A percentile compares a stretch with the other conserved stretches of the same genome.
phyloP scores from a whole-genome alignment of 371 early-diverging fungal genomes.

The Rhizopus stolonifer region DNA sequence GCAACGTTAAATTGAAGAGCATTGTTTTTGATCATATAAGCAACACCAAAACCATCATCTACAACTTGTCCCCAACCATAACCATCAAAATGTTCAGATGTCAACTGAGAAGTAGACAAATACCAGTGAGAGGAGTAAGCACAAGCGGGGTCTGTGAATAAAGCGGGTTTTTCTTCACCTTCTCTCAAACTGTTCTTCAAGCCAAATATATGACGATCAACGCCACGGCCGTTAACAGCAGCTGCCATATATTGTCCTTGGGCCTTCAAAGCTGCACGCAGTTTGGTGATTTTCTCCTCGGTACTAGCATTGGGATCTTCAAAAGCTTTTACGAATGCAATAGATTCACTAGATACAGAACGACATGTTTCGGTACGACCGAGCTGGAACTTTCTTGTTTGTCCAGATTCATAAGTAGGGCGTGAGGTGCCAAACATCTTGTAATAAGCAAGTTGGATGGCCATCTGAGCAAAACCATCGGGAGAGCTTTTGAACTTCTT shows the following conservation, averaged over 20 bases:
- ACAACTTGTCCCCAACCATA: conserved; percentile 98
- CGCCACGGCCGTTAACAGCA: conserved; percentile 81
- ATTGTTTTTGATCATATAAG: conserved; percentile 91
- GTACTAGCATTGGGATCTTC: conserved; percentile 56
- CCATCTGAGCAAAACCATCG: conserved; percentile 94
- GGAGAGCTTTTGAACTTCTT: conserved; percentile 87
- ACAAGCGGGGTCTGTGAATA: conserved; percentile 86
- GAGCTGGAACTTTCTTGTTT: conserved; percentile 85
- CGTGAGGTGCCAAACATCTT: conserved; percentile 76
- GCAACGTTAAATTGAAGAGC: conserved; percentile 87
- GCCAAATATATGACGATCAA: conserved; percentile 91
- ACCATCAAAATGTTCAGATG: conserved; percentile 84
- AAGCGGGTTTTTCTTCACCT: conserved; percentile 74
- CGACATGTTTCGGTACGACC: conserved; percentile 97
- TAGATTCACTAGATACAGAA: conserved; percentile 74
- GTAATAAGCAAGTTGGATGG: conserved; percentile 93
- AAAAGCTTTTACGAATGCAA: conserved; percentile 88
- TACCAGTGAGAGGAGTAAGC: conserved; percentile 87
- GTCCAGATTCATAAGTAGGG: conserved; percentile 93
- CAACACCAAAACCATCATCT: conserved; percentile 92
- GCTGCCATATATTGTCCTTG: conserved; percentile 84
- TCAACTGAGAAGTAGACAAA: conserved; percentile 90
- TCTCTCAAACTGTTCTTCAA: conserved; percentile 55
- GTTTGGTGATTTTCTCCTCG: conserved; percentile 65
- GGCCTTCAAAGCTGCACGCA: conserved; percentile 70